Conservation (phyloP, 768 basidiomycete species). For the Favolaschia claudopus region DNA sequence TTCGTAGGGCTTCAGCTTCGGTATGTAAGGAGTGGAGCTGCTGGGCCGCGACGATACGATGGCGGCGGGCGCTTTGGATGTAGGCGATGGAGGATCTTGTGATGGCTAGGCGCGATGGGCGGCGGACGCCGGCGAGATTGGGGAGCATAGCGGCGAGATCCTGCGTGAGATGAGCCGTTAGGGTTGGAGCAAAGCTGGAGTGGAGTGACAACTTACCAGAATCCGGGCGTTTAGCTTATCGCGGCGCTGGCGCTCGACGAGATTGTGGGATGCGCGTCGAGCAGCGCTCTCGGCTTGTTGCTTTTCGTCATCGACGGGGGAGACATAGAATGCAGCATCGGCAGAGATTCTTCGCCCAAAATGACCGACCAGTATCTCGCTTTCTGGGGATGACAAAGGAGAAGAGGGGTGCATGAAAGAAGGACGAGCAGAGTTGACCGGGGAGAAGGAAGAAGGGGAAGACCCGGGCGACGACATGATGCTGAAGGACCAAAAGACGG, state of each 20-base stretch:
- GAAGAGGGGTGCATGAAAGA: too few species aligned
- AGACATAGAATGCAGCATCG: too few species aligned
- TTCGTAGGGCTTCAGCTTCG: conserved; percentile 20
- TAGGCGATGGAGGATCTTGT: conserved; percentile 79
- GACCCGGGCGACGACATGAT: too few species aligned
- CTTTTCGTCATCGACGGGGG: too few species aligned
- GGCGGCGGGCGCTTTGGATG: conserved; percentile 64
- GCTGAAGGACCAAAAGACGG: too few species aligned
- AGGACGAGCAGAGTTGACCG: too few species aligned
- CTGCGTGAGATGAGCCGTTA: neutral
- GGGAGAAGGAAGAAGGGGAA: too few species aligned
- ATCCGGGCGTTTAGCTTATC: conserved; percentile 80
- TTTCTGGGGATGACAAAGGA: too few species aligned
- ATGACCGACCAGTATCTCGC: too few species aligned
- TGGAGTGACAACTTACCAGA: conserved; percentile 42
- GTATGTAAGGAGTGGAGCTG: conserved; percentile 14
- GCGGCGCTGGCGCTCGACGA: conserved; percentile 75
- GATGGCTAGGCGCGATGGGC: conserved; percentile 81
- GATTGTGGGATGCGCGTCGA: conserved; percentile 81
- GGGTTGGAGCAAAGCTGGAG: neutral
- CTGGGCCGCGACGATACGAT: conserved; percentile 64
- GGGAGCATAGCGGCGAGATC: conserved; percentile 76
- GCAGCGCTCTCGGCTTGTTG: conserved; percentile 60
- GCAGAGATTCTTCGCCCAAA: too few species aligned
- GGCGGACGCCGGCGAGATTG: conserved; percentile 69